These are phyloP conservation scores for Alternaria rosae DNA, from an alignment of 2,329 filamentous ascomycete genomes.

Conservation along the genomic window DNA sequence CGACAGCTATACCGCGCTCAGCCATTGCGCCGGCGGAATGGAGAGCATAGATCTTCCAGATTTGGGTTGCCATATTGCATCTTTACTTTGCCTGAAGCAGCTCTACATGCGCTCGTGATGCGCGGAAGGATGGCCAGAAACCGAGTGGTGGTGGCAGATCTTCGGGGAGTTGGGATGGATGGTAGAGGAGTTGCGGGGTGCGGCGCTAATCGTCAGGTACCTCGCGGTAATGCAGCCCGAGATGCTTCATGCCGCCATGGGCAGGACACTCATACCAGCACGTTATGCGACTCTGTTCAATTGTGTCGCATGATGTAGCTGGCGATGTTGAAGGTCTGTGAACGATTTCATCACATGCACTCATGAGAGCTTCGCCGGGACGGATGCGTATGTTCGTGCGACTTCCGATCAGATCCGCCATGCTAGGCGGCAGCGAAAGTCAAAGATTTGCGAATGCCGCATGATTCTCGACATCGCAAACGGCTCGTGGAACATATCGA, in stretches of 20 bases:
- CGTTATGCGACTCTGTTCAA: background rate
- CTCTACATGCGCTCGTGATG: background rate
- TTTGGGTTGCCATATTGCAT: background rate
- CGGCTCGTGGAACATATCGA: rapidly evolving
- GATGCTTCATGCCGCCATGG: background rate
- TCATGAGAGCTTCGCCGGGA: background rate
- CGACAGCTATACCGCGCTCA: background rate
- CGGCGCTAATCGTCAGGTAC: conserved; percentile 14
- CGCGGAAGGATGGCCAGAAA: conserved; percentile 3
- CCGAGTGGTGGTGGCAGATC: background rate
- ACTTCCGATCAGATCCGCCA: background rate
- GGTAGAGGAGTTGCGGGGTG: conserved; percentile 17
- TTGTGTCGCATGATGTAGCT: background rate
- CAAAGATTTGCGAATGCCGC: background rate
- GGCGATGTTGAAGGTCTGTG: background rate
- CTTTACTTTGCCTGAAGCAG: background rate
- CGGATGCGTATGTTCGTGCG: background rate
- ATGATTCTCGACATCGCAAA: too few species aligned
- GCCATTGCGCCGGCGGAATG: conserved; percentile 9
- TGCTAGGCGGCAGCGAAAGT: conserved; percentile 10
- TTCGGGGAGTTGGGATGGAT: background rate
- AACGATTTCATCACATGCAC: too few species aligned
- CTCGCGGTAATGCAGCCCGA: conserved; percentile 27
- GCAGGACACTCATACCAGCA: background rate
- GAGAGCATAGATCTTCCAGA: background rate